These are phyloP conservation scores for Casuarina cunninghamiana DNA, from an alignment of 306 rosid species.

Conservation along the genomic window DNA sequence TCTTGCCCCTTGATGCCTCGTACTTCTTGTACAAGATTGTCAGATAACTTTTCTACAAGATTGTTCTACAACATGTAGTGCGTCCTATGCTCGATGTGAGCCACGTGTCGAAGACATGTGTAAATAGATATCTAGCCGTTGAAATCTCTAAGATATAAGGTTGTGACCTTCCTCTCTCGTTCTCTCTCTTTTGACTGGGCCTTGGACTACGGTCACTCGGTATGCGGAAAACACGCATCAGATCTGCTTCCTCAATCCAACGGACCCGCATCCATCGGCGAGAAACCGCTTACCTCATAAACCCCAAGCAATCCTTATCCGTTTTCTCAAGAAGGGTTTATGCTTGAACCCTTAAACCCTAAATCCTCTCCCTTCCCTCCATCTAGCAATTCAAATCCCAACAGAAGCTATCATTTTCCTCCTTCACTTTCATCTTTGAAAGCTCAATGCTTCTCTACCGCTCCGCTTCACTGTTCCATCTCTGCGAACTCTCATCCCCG, in stretches of 20 bases:
- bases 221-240: no score
- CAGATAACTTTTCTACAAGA: neutral
- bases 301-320: no score
- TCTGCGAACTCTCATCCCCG: slow-evolving; percentile 48
- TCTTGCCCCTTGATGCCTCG: neutral
- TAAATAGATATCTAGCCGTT: no score
- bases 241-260: no score
- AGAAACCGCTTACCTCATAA: no score
- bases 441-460: slow-evolving; percentile 52
- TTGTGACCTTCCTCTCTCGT: no score
- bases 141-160: no score
- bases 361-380: slow-evolving; percentile 17
- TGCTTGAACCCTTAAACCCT: slow-evolving; percentile 19
- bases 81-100: neutral
- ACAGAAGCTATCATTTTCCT: neutral
- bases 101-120: neutral
- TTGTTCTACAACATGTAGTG: no score
- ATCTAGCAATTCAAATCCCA: neutral
- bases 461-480: slow-evolving; percentile 48
- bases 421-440: slow-evolving; percentile 19
- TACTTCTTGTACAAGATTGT: slow-evolving; percentile 5
- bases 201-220: no score
- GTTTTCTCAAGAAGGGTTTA: no score
- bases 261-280: no score
- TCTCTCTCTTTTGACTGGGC: no score